Evolutionary conservation across 805 yeast species (phyloP), one percentile per base, ranked within the genome.

Genomic region (Maudiozyma bulderi): DNA sequence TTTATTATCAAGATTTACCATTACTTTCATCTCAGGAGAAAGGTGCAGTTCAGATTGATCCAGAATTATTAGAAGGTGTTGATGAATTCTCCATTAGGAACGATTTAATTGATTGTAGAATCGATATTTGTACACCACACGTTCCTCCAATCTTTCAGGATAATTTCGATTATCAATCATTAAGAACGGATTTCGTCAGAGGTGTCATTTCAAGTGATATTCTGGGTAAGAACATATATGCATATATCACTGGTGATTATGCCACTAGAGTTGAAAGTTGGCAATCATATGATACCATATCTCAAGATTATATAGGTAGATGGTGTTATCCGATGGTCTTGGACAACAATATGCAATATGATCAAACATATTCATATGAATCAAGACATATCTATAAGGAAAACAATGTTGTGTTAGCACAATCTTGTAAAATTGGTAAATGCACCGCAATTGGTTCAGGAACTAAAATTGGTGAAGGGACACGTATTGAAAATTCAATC

Each of bases 91-190:
- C 78, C 8, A 73, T 93, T 50, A 79, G 96, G 62, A 93, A 93
- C 65, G 98, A 93, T 66, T 76, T 93, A 54, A 90, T 93, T 51
- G 99, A 93, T 70, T 93, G 99, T 65, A 93, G 86, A 64, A 89
- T 93, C 48, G 99, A 93, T 68, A 88, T 93, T 52, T 93, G 99
- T 67, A 76, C 97, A 6, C 88, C 95, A 2, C 88, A 83, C 55
- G 96, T 93, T 9, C 97, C 97, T 1, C 93, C 95, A 13, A 83
- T 91, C 52, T 93, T 91, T 70, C 95, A 88, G 59, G 99, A 93
- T 61, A 91, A 93, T 66, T 93, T 93, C 59, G 99, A 93, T 69
- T 93, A 90, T 65, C 96, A 91, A 66, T 72, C 78, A 47, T 72
- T 91, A 53, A 77, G 99, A 65, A 73, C 77, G 35, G 98, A 93